Conservation (phyloP, 1,139 yeast genomes). For the Kodamaea sp. region DNA sequence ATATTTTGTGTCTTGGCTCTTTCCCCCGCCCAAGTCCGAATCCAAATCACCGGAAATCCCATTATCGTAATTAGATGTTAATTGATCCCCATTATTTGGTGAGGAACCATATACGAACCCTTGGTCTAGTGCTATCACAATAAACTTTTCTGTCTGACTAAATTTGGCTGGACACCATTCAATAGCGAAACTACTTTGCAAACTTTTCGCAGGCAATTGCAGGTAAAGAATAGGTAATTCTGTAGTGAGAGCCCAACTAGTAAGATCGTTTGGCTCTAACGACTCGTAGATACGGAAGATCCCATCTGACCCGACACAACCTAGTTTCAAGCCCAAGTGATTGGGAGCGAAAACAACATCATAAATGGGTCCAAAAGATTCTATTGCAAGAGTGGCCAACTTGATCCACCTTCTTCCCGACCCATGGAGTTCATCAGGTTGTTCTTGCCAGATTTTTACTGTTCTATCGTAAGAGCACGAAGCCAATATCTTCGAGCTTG, state of each 20-base stretch:
- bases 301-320: conserved; percentile 91
- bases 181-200: conserved; percentile 83
- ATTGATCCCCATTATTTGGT: conserved; percentile 12
- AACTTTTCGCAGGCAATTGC: conserved; percentile 68
- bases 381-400: conserved; percentile 70
- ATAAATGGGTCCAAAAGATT: conserved; percentile 85
- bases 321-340: conserved; percentile 79
- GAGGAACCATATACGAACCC: conserved; percentile 72
- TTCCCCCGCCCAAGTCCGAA: conserved; percentile 11
- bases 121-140: conserved; percentile 84
- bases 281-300: conserved; percentile 85
- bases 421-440: conserved; percentile 70
- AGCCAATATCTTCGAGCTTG: conserved; percentile 71
- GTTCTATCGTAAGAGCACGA: conserved; percentile 90
- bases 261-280: conserved; percentile 80
- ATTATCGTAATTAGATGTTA: background rate
- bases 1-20: conserved; percentile 25
- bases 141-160: conserved; percentile 69
- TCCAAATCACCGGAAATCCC: conserved; percentile 1
- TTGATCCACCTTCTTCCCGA: conserved; percentile 82
- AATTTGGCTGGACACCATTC: conserved; percentile 95
- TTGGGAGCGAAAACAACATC: conserved; percentile 89
- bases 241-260: conserved; percentile 76
- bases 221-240: conserved; percentile 70
- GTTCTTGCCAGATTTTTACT: conserved; percentile 89